Percentiles rank a stretch among this genome's conserved stretches.
These are phyloP conservation scores for Kuraishia ogatae DNA, from an alignment of 805 yeast species.

Conservation along the genomic window DNA sequence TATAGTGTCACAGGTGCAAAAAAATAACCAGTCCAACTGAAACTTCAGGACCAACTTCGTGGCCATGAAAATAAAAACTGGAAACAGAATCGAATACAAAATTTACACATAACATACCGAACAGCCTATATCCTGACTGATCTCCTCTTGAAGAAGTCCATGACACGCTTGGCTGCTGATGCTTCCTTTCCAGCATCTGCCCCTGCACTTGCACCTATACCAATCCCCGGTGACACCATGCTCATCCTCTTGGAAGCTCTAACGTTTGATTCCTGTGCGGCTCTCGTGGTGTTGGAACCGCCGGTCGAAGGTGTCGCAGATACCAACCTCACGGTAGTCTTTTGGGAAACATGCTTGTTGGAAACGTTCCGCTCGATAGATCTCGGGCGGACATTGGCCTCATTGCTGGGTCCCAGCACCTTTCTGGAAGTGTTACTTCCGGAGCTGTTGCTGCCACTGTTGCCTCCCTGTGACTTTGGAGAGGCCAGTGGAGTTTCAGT, in stretches of 20 bases:
- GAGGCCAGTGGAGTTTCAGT: slow-evolving; percentile 3
- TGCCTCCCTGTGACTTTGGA: background rate
- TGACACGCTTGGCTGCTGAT: slow-evolving; percentile 69
- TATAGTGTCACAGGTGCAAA: background rate
- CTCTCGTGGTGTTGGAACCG: background rate
- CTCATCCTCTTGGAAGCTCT: slow-evolving; percentile 22
- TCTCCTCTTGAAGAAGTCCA: slow-evolving; percentile 73
- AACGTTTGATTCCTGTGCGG: slow-evolving; percentile 7
- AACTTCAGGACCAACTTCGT: background rate
- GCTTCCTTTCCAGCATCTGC: slow-evolving; percentile 40
- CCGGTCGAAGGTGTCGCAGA: background rate
- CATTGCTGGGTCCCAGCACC: slow-evolving; percentile 22
- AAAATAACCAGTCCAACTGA: background rate
- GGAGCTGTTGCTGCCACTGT: background rate
- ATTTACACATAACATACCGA: too few species aligned
- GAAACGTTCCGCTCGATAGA: background rate
- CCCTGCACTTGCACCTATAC: slow-evolving; percentile 9
- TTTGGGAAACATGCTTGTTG: background rate
- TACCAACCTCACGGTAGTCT: background rate
- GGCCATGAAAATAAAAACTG: background rate
- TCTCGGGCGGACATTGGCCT: slow-evolving; percentile 14
- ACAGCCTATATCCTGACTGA: slow-evolving; percentile 17
- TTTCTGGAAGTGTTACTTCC: slow-evolving; percentile 1
- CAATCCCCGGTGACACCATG: slow-evolving; percentile 10
- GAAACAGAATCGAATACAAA: background rate